phyloP scores from a whole-genome alignment of 805 yeast genomes.

The Maudiozyma turicensis region DNA sequence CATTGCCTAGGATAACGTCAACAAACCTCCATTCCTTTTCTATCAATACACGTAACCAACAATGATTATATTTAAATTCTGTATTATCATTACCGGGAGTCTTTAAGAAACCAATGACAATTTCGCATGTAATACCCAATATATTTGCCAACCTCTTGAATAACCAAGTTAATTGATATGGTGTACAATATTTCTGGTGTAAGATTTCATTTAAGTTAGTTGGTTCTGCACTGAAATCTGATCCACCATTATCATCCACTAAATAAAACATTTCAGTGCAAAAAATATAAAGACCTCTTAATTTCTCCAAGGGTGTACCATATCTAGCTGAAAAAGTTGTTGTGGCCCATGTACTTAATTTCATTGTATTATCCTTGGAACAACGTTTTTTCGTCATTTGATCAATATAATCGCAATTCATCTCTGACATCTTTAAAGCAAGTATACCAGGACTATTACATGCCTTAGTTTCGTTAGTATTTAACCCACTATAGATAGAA shows the following conservation, averaged over 20 bases:
- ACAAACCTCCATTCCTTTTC: slow-evolving; percentile 73
- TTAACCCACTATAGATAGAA: slow-evolving; percentile 34
- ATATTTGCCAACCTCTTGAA: slow-evolving; percentile 64
- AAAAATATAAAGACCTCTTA: slow-evolving; percentile 57
- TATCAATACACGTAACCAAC: slow-evolving; percentile 75
- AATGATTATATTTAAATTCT: slow-evolving; percentile 56
- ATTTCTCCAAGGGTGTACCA: slow-evolving; percentile 43
- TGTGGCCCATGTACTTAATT: slow-evolving; percentile 46
- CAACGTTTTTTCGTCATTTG: slow-evolving; percentile 31
- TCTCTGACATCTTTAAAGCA: slow-evolving; percentile 25
- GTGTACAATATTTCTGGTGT: slow-evolving; percentile 42
- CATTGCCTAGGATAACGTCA: slow-evolving; percentile 61
- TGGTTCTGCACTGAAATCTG: slow-evolving; percentile 30
- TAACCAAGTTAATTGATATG: slow-evolving; percentile 68
- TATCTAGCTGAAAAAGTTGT: slow-evolving; percentile 46
- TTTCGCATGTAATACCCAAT: slow-evolving; percentile 62
- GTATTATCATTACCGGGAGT: slow-evolving; percentile 52
- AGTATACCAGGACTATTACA: slow-evolving; percentile 23
- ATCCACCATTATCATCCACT: slow-evolving; percentile 30
- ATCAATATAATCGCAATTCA: slow-evolving; percentile 36
- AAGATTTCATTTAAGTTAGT: slow-evolving; percentile 37
- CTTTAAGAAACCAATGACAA: slow-evolving; percentile 76
- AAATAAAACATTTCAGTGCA: slow-evolving; percentile 51
- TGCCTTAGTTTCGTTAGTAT: slow-evolving; percentile 38
- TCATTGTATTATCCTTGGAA: slow-evolving; percentile 33